Evolutionary conservation across 805 yeast genomes (phyloP), one percentile per base, ranked within the genome.

Genomic region (Suhomyces faveliae): DNA sequence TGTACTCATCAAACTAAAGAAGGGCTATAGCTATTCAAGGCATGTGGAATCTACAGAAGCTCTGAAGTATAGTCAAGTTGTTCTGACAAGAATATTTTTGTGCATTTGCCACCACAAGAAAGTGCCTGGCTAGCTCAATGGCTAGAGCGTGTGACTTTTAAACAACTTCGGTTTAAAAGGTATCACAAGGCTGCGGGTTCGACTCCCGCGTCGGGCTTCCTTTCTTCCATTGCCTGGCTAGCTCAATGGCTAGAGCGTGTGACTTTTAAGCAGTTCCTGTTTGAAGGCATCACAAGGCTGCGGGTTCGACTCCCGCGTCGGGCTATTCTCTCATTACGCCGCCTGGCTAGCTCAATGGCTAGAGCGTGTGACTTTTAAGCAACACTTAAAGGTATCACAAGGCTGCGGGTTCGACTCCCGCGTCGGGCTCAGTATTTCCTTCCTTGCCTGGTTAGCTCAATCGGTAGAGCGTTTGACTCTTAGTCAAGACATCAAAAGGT

Each of bases 331-430:
- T 10, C 11, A 25, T 25, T 11, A n/a, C n/a, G n/a, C n/a, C n/a
- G 50, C 50, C 50, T 47, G 50, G 50, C 44, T 48, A 44, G 48
- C 47, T 48, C 51, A 48, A 48, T 48, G 48, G 48, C 46, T 48
- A 48, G 51, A 48, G 55, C 52, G 55, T 52, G 49, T 52, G 55
- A 52, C 49, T 27, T 15, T 27, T 27, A 27, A 15, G 5, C 15
- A 22, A 4, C 7, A 7, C 54, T 27, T 27, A 9, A 33, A 15
- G 37, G 17, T 6, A 33, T 33, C 37, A 33, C 13, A 33, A 33
- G 37, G 37, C 15, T 33, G 37, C 37, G 37, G 37, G 37, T 33
- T 33, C 37, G 37, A 33, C 37, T 15, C 37, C 37, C 37, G 37
- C 37, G 15, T 33, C 37, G 37, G 37, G 37, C 37, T 33, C 42